Evolutionary conservation across 495 filamentous ascomycete species (phyloP), one percentile per base, ranked within the genome.

Genomic region (Clohesyomyces aquaticus): DNA sequence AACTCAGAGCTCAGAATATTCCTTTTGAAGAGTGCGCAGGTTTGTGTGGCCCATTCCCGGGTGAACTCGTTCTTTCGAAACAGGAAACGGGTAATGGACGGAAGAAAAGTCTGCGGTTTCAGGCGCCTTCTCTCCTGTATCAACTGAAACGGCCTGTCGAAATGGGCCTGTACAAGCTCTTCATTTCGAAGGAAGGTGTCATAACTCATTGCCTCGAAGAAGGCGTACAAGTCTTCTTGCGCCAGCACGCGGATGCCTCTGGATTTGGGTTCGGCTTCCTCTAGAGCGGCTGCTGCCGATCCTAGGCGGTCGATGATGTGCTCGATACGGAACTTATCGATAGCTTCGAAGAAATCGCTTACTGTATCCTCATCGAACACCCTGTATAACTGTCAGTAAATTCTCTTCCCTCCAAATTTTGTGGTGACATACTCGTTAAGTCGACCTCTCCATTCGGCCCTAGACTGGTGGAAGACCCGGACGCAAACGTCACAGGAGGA

Each of bases 401-500:
- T 14, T 11, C 23, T 8, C 23, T 9, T 12, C 16, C 41, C 18
- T 46, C 26, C 3, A n/a, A 55, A 16, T 26, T 1, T 2, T 18
- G 18, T 57, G 23, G 21, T 10, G 11, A 45, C 65, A 26, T 63
- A 65, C 63, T 70, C 63, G 12, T 49, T 79, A 18, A 93, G 77
- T 23, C 81, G 76, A 43, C 86, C 81, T 61, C 88, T 77, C 63
- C 90, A 80, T 66, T 77, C 79, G 60, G 82, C 80, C 70, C 87
- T 87, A 19, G 82, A 83, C 48, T 83, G 87, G 76, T 97, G 90
- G 77, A 92, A 97, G 42, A 86, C 83, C 38, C 84, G 83, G 59
- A 91, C 86, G 72, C 93, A 97, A 42, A 84, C 78, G 66, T 95
- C 88, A 76, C 93, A 97, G 35, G 77, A 82, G 26, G 77, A 83